phyloP scores from a whole-genome alignment of 1,139 yeast genomes.

The Ogataea hybrid region DNA sequence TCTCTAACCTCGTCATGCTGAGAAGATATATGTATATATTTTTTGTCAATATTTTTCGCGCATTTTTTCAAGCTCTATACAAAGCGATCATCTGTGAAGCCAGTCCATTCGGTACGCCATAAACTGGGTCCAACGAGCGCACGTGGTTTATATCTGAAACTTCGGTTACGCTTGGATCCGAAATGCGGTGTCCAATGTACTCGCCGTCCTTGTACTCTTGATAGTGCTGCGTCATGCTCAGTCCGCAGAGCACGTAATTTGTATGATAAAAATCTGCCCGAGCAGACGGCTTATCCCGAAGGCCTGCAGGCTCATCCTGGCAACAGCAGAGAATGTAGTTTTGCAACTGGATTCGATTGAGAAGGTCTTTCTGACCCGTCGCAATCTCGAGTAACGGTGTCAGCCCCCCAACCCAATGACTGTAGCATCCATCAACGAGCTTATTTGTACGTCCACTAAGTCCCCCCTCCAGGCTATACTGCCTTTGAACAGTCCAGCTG shows the following conservation, averaged over 20 bases:
- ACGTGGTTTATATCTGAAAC: slow-evolving; percentile 17
- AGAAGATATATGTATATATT: background rate
- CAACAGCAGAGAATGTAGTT: slow-evolving; percentile 74
- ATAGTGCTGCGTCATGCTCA: slow-evolving; percentile 62
- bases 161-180: slow-evolving; percentile 32
- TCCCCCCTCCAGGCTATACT: slow-evolving; percentile 75
- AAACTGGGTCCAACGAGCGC: slow-evolving; percentile 43
- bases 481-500: slow-evolving; percentile 72
- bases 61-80: slow-evolving; percentile 1
- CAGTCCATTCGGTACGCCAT: slow-evolving; percentile 40
- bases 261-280: slow-evolving; percentile 87
- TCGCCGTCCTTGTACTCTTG: slow-evolving; percentile 31
- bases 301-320: slow-evolving; percentile 68
- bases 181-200: slow-evolving; percentile 26
- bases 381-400: slow-evolving; percentile 62
- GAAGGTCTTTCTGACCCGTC: slow-evolving; percentile 34
- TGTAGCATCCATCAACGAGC: slow-evolving; percentile 93
- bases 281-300: slow-evolving; percentile 85
- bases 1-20: slow-evolving; percentile 3
- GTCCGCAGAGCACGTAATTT: slow-evolving; percentile 77
- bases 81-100: slow-evolving; percentile 17
- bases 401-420: slow-evolving; percentile 92
- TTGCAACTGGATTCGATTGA: slow-evolving; percentile 54
- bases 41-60: slow-evolving; percentile 3
- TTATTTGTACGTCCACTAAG: slow-evolving; percentile 88